Conservation (phyloP, 2,329 filamentous ascomycete species). For the Cladosporium austrohemisphaericum region DNA sequence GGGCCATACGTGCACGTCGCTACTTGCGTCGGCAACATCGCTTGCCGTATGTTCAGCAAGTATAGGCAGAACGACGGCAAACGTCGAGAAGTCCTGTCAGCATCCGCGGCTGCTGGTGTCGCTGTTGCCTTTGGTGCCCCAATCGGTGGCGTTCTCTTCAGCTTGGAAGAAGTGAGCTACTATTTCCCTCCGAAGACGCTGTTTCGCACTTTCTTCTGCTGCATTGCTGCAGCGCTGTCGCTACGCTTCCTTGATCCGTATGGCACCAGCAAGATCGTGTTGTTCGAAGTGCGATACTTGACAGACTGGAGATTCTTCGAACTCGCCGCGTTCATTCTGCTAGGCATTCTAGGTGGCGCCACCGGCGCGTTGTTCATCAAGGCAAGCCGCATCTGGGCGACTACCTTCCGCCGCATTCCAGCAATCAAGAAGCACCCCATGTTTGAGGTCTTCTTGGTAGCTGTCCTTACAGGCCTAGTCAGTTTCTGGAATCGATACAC, state of each 20-base stretch:
- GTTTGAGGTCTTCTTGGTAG: constrained; percentile 83
- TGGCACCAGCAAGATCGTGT: constrained; percentile 90
- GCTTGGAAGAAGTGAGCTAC: constrained; percentile 91
- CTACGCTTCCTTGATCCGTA: constrained; percentile 96
- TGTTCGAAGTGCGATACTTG: constrained; percentile 89
- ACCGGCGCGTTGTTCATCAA: constrained; percentile 94
- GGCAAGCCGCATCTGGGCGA: constrained; percentile 84
- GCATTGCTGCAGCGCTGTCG: constrained; percentile 81
- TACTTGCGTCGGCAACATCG: constrained; percentile 91
- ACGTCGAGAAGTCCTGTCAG: constrained; percentile 86
- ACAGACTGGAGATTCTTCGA: constrained; percentile 95
- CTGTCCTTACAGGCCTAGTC: constrained; percentile 74
- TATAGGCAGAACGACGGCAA: constrained; percentile 95
- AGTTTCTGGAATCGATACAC: constrained; percentile 94
- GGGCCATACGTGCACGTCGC: constrained; percentile 97
- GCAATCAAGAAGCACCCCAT: constrained; percentile 79
- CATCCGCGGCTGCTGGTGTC: constrained; percentile 85
- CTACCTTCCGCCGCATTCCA: constrained; percentile 75
- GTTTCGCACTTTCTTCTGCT: constrained; percentile 97
- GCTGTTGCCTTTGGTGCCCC: constrained; percentile 93
- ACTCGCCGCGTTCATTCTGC: constrained; percentile 75
- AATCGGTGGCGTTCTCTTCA: constrained; percentile 84
- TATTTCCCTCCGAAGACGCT: constrained; percentile 97
- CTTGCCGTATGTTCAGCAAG: constrained; percentile 87
- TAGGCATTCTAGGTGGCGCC: constrained; percentile 80